Base-by-base conservation (phyloP, 257 asterid genomes). In the Solanum lycopersicoides region DNA sequence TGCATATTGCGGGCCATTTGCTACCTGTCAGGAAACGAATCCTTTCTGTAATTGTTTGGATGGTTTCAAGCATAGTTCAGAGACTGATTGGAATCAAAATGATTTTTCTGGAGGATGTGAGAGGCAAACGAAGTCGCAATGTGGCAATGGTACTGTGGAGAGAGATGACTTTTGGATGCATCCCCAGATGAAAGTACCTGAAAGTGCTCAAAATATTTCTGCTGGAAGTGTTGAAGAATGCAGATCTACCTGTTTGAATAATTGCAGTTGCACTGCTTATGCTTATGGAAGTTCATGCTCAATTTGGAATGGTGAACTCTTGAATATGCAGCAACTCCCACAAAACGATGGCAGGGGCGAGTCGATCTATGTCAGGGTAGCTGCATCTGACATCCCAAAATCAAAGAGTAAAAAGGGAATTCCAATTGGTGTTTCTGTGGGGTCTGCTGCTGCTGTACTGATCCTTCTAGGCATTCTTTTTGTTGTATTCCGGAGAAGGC, bases 31-130 rank as follows among this genome's bases (percentile, higher is more conserved):
- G 59, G 89, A 77, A 39, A 65, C n/a, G n/a, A n/a, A n/a, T n/a
- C 91, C 93, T 18, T 91, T 75, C 37, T 93, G 95, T 39, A 34
- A 83, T 41, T 93, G 95, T 88, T 87, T 92, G 87, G 66, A 83
- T 2, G 93, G 94, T 23, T 93, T 87, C 44, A 39, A 69, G 39
- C 88, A 15, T 3, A 89, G 21, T 28, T 88, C 88, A 2, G 83
- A 87, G 3, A 15, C 23, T 35, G 89, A 91, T 50, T 90, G 95
- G 95, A 69, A 5, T 18, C 68, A 75, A 87, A 79, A 83, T 16
- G 95, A 93, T 88, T 91, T 39, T 87, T 88, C 94, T 1, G 89
- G 91, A 47, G 95, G 95, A 18, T 93, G 95, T 71, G 83, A 9
- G 71, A 88, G 92, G 75, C 72, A 82, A 44, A 84, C 74, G 32